Evolutionary conservation across 306 rosid genomes (phyloP), one percentile per base, ranked within the genome.

Genomic region (Cucurbita pepo): DNA sequence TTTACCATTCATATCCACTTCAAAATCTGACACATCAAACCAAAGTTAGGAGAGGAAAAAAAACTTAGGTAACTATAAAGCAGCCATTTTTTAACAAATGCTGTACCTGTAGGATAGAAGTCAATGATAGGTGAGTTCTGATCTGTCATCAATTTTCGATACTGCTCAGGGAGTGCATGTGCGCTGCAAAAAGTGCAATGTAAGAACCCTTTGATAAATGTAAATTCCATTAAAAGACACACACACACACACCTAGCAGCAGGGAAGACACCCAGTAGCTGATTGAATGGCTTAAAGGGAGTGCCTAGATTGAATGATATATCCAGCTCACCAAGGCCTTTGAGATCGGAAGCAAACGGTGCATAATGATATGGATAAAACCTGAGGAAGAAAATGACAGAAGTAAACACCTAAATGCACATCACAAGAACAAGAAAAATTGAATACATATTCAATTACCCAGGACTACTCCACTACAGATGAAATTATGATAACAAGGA

Each of bases 1-100:
- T 86, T 91, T 95, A 13, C 99, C 99, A 79, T 91, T 95, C 99
- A 95, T 95, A 85, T 95, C 99, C 81, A 95, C 99, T 65, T 95
- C 97, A 82, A 95, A 95, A 73, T 95, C 99, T 91, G 97, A 34
- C 19, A 82, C n/a, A 43, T 13, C 56, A 70, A 36, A 78, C 37
- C 44, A 72, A 79, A 40, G 74, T 82, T 37, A 64, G 11, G 45
- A 63, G 10, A 48, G 55, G 5, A 6, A 10, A 54, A 18, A 36
- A 41, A 15, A 57, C 22, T 43, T 56, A 30, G 41, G 44, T 19
- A 56, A 25, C 7, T 38, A 67, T 30, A 52, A 69, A 12, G 57
- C 9, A 40, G 12, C 67, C 75, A 48, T 57, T 69, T 60, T 18
- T 11, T 40, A 70, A 22, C 45, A 79, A 47, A 62, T 51, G 56